Base-by-base conservation (phyloP, 1,284 basidiomycete species). In the Singerocomus inundabilis region DNA sequence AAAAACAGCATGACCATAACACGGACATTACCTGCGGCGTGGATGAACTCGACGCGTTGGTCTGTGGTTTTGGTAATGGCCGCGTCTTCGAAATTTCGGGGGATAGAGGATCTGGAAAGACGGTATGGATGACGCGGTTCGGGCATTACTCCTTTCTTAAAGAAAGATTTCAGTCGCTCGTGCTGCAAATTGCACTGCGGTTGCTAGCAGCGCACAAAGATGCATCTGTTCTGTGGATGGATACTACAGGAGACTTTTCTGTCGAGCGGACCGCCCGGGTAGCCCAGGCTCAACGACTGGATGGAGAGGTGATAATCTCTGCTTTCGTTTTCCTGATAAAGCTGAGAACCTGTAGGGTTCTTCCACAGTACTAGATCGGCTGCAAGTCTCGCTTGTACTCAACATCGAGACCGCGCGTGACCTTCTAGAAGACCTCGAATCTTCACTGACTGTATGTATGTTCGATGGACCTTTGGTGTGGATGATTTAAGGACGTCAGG, bases 71-170 rank as follows among this genome's bases (percentile, higher is more conserved):
- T 53, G 72, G 72, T 25, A 64, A 71, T 4, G 67, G 74, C 33
- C 72, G 72, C 21, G 71, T 88, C 13, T 69, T 86, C 40, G 85
- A 89, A 60, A 70, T 89, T 16, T 80, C 84, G 16, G 87, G 87
- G 9, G 76, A 80, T 24, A 73, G 67, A 59, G 72, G 72, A 9
- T 78, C 80, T 15, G 84, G 84, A 38, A 88, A 87, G 72, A 81
- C 82, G 49, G 87, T 88, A 62, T 50, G 80, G 3, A 32, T 5
- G n/a, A 39, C n/a, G 12, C 28, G 18, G 35, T 1, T 41, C 30
- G 6, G 12, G 46, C 7, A 3, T 26, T 34, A 16, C 28, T 2
- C 21, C 21, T 31, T 24, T 41, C 52, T 63, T 45, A 55, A 43
- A 5, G 31, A 21, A 10, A 5, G n/a, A 35, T 15, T 16, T 35